Evolutionary conservation across 2,329 filamentous ascomycete species (phyloP), one percentile per base, ranked within the genome.

Genomic region (Fusarium xylarioides): DNA sequence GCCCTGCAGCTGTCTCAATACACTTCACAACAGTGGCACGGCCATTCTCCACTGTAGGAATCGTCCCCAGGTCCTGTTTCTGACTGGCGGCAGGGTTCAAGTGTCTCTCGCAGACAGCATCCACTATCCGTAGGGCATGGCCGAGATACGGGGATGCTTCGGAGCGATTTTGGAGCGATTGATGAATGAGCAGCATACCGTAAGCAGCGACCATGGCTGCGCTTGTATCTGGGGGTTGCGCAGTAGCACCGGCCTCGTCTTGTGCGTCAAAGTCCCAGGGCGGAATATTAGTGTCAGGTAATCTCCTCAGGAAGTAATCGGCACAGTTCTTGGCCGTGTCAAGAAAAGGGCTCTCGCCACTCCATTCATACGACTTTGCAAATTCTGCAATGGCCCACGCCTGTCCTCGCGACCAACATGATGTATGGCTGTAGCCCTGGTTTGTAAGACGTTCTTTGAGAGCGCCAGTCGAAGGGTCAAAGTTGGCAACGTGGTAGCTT

Each of bases 381-480:
- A 86, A 87, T 0, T 86, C 86, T 53, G 82, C 80, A 6, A 87
- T 83, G 0, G 83, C 82, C 86, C 86, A 87, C 1, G 85, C 84
- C 63, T 87, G 86, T 1, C 86, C 86, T 7, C 86, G 80, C 10
- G 82, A 78, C 86, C 86, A 87, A 15, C 82, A 85, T 0, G 83
- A 85, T 3, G 75, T 74, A 57, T 86, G 83, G 4, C 74, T 75
- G 73, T 82, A 82, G 1, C 86, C 86, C 71, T 87, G 86, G 53
- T 86, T 85, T 0, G 85, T 87, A 62, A 86, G 79, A n/a, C 81
- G 81, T 2, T 79, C 76, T 63, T 83, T 82, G 0, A 83, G 71
- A 2, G 58, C 58, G 0, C 86, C 85, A 1, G 81, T 86, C 0
- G 59, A 61, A 2, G 82, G 81, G 30, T 86, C 81, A 56, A 87